Conservation (phyloP, 1,139 yeast genomes). For the Candida sp. region DNA sequence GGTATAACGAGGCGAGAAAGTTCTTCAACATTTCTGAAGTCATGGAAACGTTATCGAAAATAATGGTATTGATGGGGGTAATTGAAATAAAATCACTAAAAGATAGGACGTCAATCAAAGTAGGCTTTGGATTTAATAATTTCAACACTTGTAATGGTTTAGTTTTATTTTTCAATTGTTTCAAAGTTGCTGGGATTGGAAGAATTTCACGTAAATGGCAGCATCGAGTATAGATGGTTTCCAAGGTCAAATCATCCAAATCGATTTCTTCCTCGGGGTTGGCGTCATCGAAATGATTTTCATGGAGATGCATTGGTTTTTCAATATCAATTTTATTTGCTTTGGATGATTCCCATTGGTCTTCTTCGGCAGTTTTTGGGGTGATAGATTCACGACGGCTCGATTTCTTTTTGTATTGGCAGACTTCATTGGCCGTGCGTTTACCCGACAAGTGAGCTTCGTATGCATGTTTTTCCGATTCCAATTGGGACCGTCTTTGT, state of each 20-base stretch:
- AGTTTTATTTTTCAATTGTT: conserved; percentile 74
- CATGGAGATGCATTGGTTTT: conserved; percentile 69
- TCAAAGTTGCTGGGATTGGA: conserved; percentile 89
- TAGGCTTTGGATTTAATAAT: conserved; percentile 86
- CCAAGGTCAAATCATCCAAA: conserved; percentile 47
- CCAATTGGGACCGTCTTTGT: conserved; percentile 51
- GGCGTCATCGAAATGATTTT: conserved; percentile 49
- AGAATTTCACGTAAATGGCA: conserved; percentile 90
- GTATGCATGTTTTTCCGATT: conserved; percentile 68
- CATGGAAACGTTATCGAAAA: conserved; percentile 80
- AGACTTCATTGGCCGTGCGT: conserved; percentile 63
- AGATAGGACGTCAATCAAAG: conserved; percentile 82
- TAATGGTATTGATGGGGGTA: conserved; percentile 73
- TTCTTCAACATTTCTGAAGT: conserved; percentile 78
- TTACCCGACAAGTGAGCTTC: conserved; percentile 74
- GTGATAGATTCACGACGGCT: background rate
- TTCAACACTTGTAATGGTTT: conserved; percentile 76
- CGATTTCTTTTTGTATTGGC: conserved; percentile 25
- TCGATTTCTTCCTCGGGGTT: conserved; percentile 13
- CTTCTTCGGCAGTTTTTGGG: conserved; percentile 10
- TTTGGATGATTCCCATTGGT: conserved; percentile 20
- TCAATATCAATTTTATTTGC: conserved; percentile 30
- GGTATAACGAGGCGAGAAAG: conserved; percentile 58
- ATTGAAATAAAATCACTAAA: conserved; percentile 85
- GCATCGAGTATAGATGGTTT: conserved; percentile 81